A percentile compares a stretch with the other conserved stretches of the same genome.
Evolutionary conservation across 2,329 filamentous ascomycete species (phyloP).

Genomic region (Ceratocystis cubensis): DNA sequence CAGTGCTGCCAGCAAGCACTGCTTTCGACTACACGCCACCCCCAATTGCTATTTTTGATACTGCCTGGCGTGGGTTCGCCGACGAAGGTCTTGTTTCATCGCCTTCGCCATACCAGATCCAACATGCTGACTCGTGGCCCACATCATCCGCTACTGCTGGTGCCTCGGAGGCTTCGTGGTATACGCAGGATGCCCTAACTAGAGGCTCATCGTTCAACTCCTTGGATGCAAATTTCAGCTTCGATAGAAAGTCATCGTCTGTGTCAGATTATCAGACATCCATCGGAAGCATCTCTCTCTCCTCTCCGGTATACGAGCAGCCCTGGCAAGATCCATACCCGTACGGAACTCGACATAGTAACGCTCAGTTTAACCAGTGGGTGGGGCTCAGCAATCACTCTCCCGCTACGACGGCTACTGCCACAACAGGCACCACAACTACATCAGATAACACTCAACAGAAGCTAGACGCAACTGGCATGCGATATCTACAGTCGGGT

Average conservation of each 20-base stretch:
- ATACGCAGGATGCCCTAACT: background rate
- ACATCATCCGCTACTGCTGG: background rate
- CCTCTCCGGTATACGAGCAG: background rate
- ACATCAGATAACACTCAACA: background rate
- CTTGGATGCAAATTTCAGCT: background rate
- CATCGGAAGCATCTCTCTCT: background rate
- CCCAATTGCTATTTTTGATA: background rate
- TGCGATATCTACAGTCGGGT: background rate
- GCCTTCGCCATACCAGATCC: background rate
- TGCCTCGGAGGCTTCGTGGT: background rate
- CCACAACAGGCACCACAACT: background rate
- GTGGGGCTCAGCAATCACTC: background rate
- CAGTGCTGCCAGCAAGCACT: background rate
- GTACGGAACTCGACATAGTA: background rate
- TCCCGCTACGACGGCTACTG: background rate
- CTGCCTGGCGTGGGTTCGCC: background rate
- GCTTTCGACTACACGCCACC: background rate
- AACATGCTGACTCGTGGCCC: background rate
- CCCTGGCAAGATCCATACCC: background rate
- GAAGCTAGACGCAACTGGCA: background rate
- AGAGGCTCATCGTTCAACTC: background rate
- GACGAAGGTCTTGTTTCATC: background rate
- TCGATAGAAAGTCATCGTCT: background rate
- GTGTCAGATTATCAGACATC: constrained; percentile 5
- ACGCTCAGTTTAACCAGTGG: background rate